These are phyloP conservation scores for Yamadazyma scolyti DNA, from an alignment of 805 yeast genomes.

Conservation along the genomic window DNA sequence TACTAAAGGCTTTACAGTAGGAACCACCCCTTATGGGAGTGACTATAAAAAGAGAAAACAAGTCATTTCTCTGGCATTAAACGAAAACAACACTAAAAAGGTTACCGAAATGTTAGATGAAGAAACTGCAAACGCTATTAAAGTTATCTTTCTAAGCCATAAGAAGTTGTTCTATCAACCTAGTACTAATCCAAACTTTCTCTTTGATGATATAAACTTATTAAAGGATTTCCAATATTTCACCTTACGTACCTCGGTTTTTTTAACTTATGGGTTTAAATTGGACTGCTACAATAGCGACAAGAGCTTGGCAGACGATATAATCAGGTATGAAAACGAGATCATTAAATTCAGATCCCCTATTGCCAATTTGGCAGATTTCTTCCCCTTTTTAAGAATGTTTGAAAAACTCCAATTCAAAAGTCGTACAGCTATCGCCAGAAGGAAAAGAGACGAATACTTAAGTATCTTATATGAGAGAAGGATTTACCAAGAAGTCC, in stretches of 20 bases:
- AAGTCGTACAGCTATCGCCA: slow-evolving; percentile 20
- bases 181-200: slow-evolving; percentile 13
- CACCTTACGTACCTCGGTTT: slow-evolving; percentile 48
- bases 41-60: slow-evolving; percentile 47
- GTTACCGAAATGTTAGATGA: slow-evolving; percentile 32
- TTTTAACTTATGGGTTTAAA: slow-evolving; percentile 49
- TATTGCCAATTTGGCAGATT: slow-evolving; percentile 52
- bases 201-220: slow-evolving; percentile 33
- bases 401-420: no score
- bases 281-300: slow-evolving; percentile 41
- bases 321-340: slow-evolving; percentile 51
- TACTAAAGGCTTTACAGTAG: slow-evolving; percentile 58
- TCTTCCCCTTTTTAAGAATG: slow-evolving; percentile 43
- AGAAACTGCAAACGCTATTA: slow-evolving; percentile 29
- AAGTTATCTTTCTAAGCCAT: slow-evolving; percentile 9
- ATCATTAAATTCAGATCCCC: slow-evolving; percentile 59
- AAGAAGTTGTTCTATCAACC: slow-evolving; percentile 16
- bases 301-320: slow-evolving; percentile 42
- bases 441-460: slow-evolving; percentile 46
- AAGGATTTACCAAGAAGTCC: not conserved
- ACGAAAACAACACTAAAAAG: slow-evolving; percentile 29
- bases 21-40: slow-evolving; percentile 58
- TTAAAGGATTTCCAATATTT: slow-evolving; percentile 45
- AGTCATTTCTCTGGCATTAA: slow-evolving; percentile 42
- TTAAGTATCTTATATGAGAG: slow-evolving; percentile 32